phyloP scores from a whole-genome alignment of 2,329 filamentous ascomycete species.

The Sordariomycetes sp. region DNA sequence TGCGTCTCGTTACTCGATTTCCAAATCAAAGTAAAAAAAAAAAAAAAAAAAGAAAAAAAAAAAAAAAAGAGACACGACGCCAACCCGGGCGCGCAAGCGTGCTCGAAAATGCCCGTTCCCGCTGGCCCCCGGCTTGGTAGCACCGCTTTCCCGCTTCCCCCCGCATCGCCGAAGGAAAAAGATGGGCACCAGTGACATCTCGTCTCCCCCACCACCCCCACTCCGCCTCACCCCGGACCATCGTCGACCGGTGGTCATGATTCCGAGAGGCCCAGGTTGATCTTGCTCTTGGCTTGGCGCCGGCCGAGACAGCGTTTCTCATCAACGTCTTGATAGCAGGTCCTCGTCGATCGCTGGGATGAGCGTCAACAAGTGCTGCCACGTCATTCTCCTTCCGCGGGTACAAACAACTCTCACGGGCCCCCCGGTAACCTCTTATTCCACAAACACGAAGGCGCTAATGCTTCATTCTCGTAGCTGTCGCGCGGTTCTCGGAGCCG shows the following conservation, averaged over 20 bases:
- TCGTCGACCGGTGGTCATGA: neutral
- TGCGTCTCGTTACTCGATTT: neutral
- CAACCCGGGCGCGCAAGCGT: no score
- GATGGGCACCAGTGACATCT: neutral
- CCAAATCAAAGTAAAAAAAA: no score
- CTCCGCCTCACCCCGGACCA: neutral
- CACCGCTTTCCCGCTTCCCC: slow-evolving; percentile 2
- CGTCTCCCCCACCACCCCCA: neutral
- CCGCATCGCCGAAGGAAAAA: no score
- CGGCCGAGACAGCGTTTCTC: neutral
- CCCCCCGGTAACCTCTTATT: neutral
- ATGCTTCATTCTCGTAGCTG: slow-evolving; percentile 30
- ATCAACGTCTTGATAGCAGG: neutral
- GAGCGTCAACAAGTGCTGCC: slow-evolving; percentile 1
- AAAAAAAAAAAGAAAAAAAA: no score
- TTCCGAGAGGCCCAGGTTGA: neutral
- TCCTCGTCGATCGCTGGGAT: neutral
- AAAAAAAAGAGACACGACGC: no score
- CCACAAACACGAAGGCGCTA: neutral
- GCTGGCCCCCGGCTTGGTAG: neutral
- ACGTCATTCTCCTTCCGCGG: neutral
- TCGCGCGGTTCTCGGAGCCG: slow-evolving; percentile 69
- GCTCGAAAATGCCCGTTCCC: slow-evolving; percentile 6
- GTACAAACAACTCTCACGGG: slow-evolving; percentile 5
- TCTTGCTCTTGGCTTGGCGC: neutral